These are phyloP conservation scores for Starmerella bacillaris DNA, from an alignment of 805 yeast species.

Conservation along the genomic window DNA sequence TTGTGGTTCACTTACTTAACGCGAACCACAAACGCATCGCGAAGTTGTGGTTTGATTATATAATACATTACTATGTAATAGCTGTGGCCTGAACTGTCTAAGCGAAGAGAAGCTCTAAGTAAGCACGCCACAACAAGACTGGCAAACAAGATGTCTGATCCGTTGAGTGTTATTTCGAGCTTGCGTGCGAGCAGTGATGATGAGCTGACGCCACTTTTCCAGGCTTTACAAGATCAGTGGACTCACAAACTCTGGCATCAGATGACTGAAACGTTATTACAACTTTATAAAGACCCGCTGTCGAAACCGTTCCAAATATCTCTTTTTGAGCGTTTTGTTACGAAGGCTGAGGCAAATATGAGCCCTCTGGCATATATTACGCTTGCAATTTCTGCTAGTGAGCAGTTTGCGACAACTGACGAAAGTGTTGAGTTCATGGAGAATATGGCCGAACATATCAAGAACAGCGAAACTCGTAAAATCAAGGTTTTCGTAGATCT, in stretches of 20 bases:
- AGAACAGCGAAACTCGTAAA: constrained; percentile 25
- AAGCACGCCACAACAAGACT: too few species aligned
- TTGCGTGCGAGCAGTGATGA: constrained; percentile 50
- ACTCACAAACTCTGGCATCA: constrained; percentile 93
- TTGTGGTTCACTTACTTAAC: too few species aligned
- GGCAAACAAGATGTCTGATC: constrained; percentile 20
- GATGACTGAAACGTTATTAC: constrained; percentile 48
- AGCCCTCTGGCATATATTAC: constrained; percentile 66
- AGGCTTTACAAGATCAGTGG: constrained; percentile 62
- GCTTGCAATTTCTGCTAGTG: constrained; percentile 42
- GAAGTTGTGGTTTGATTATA: too few species aligned
- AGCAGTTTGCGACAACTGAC: constrained; percentile 25
- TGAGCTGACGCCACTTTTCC: constrained; percentile 43
- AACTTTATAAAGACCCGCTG: constrained; percentile 40
- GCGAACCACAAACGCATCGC: too few species aligned
- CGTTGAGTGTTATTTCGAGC: constrained; percentile 35
- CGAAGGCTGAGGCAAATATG: constrained; percentile 47
- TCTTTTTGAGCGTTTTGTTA: constrained; percentile 53
- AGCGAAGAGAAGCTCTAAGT: too few species aligned
- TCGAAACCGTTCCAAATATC: constrained; percentile 41
- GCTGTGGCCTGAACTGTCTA: too few species aligned
- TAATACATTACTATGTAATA: too few species aligned
- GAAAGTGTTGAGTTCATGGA: constrained; percentile 37
- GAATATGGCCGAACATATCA: constrained; percentile 30
- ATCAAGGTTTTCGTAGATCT: constrained; percentile 37